Base-by-base conservation (phyloP, 139 green algal genomes). In the Chlorella sp. region DNA sequence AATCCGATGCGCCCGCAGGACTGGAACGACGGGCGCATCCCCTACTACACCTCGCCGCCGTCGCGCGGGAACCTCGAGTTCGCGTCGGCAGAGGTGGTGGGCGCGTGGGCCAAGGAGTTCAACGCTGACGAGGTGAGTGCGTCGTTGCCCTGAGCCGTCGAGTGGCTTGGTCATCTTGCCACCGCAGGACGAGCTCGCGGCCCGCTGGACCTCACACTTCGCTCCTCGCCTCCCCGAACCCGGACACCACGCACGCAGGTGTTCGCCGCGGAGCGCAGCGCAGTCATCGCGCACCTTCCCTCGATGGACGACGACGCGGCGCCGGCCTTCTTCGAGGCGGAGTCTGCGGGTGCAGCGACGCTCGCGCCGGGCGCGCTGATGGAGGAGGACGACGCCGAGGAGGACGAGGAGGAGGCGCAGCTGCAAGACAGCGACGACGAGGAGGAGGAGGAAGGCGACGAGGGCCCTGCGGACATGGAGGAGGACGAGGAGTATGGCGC, bases 11-110 rank as follows among this genome's bases (percentile, higher is more conserved):
- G 20, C 55, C 24, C 55, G 33, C 59, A 91, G 71, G 95, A 99
- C 82, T 99, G 95, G 95, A 96, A 96, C 77, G 84, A 88, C 55
- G 95, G 95, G 32, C 83, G 80, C 59, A 96, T 97, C 65, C 88
- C 90, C 1, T 97, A 92, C 88, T 97, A 88, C 88, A 98, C 91
- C 6, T 49, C 85, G 30, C 93, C 93, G 0, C 91, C 93, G 2
- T 68, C 67, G 17, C 67, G 74, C n/a, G 79, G 63, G 33, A 87
- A 88, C 59, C 75, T 85, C 55, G 84, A 84, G 66, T 67, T 88
- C 42, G 87, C 81, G 0, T 76, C 49, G 1, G 83, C 87, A 14
- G 80, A 81, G 49, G 61, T 98, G 30, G 88, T 97, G 49, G 35
- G 62, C 3, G n/a, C 51, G 5, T 97, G 85, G 83, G 80, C 82